Percentiles rank a stretch among this genome's conserved stretches.
phyloP scores from a whole-genome alignment of 2,329 filamentous ascomycete species.

The Phialocephala subalpina region DNA sequence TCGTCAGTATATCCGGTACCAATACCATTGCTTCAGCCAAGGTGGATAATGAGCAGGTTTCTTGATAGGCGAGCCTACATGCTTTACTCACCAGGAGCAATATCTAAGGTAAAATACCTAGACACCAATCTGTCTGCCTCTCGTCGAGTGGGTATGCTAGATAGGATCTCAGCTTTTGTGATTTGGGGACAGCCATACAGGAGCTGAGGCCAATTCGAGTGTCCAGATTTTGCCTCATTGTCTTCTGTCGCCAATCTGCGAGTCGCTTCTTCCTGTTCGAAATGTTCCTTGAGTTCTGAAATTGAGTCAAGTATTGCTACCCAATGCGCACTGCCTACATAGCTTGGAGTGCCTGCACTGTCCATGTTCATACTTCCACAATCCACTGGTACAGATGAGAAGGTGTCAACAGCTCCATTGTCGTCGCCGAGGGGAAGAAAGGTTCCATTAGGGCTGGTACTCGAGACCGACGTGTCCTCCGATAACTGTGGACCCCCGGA shows the following conservation, averaged over 20 bases:
- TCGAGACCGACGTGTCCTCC: neutral
- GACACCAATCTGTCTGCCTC: slow-evolving; percentile 58
- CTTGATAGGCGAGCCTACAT: neutral
- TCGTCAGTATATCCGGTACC: neutral
- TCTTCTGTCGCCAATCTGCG: slow-evolving; percentile 22
- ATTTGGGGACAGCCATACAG: slow-evolving; percentile 18
- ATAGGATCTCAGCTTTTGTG: slow-evolving; percentile 55
- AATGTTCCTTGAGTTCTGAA: slow-evolving; percentile 63
- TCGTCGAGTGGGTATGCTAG: slow-evolving; percentile 53
- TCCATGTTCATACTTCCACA: slow-evolving; percentile 1
- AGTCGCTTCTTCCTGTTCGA: slow-evolving; percentile 48
- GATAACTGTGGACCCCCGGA: neutral
- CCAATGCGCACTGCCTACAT: slow-evolving; percentile 64
- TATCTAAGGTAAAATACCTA: slow-evolving; percentile 59
- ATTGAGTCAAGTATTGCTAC: slow-evolving; percentile 66
- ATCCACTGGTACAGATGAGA: neutral
- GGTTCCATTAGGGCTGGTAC: neutral
- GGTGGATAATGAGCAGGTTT: neutral
- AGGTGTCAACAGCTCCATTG: neutral
- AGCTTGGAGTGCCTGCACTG: slow-evolving; percentile 45
- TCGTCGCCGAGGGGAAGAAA: too few relatives aligned
- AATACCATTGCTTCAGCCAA: neutral
- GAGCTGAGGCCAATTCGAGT: slow-evolving; percentile 14
- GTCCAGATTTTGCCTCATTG: slow-evolving; percentile 40
- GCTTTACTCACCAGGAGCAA: slow-evolving; percentile 54